Evolutionary conservation across 495 filamentous ascomycete genomes (phyloP), one percentile per base, ranked within the genome.

Genomic region (Saxophila tyrrhenica): DNA sequence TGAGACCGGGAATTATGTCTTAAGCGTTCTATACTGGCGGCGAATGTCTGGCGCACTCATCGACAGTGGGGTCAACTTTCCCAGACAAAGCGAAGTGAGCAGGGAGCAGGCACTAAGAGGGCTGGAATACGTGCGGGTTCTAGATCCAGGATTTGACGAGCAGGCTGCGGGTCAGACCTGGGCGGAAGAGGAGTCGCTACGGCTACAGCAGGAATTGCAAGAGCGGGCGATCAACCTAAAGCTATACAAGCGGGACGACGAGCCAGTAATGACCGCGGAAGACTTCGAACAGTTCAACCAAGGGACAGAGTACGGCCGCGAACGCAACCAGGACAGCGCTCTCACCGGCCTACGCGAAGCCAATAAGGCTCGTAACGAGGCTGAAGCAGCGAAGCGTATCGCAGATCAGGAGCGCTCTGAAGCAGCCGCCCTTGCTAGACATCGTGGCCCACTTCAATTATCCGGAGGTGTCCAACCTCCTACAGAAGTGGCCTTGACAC

Each of bases 41-140:
- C 80, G 89, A 20, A 71, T 87, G 13, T 77, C 80, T 11, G 89
- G 89, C 19, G 89, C 86, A 0, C 73, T 91, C 9, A 64, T 63
- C 29, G 82, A 88, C 54, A 60, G 77, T 20, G 64, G 63, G 42
- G 60, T 68, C 62, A 69, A 55, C 23, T 64, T 67, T 48, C 52
- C 65, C 0, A 48, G 55, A 22, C 70, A 69, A 8, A 59, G 52
- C 3, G 44, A 56, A n/a, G 54, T 65, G 1, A 60, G 39, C 0
- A 22, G 50, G 3, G 59, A 70, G 41, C 60, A 63, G 25, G 56
- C 62, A 0, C 67, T 75, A 21, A 69, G 62, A 39, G 89, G 75
- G 0, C 69, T 95, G 48, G 62, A 71, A 44, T 94, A 85, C 68
- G 75, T 95, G 9, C 82, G 89, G 23, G 64, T 67, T 20, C 73